Conservation (phyloP, 257 asterid species). For the Paraleonurus japonicus region DNA sequence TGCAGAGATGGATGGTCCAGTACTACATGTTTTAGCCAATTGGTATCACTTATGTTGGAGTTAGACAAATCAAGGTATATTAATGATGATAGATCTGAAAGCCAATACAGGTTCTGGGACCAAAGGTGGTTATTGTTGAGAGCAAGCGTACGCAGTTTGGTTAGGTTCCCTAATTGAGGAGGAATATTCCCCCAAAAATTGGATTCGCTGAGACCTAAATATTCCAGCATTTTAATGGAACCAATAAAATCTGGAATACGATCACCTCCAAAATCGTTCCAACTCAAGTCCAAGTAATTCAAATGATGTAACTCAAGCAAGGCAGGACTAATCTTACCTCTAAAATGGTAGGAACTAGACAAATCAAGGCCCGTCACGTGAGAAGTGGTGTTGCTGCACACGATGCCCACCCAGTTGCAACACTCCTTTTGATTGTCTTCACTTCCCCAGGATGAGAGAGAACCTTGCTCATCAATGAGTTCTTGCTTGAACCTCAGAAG, state of each 20-base stretch:
- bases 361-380: conserved; percentile 15
- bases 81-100: conserved; percentile 18
- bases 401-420: conserved; percentile 34
- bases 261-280: conserved; percentile 10
- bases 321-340: conserved; percentile 29
- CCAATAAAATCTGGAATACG: conserved; percentile 13
- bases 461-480: not conserved
- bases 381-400: conserved; percentile 11
- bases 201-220: not conserved
- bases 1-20: conserved; percentile 5
- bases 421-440: conserved; percentile 38
- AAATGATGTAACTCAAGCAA: conserved; percentile 27
- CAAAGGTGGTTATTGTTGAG: not conserved
- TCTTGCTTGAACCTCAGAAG: conserved; percentile 37
- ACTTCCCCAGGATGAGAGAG: conserved; percentile 36
- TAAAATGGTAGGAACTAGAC: not conserved
- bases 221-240: conserved; percentile 4
- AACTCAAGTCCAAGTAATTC: conserved; percentile 14
- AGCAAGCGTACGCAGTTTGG: conserved; percentile 15
- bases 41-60: not conserved
- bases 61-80: not conserved
- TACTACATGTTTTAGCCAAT: not conserved
- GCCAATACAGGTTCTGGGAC: conserved; percentile 12
- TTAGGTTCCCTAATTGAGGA: conserved; percentile 22
- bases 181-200: conserved; percentile 21